phyloP scores from a whole-genome alignment of 208 protist genomes.

The Leishmania guyanensis region DNA sequence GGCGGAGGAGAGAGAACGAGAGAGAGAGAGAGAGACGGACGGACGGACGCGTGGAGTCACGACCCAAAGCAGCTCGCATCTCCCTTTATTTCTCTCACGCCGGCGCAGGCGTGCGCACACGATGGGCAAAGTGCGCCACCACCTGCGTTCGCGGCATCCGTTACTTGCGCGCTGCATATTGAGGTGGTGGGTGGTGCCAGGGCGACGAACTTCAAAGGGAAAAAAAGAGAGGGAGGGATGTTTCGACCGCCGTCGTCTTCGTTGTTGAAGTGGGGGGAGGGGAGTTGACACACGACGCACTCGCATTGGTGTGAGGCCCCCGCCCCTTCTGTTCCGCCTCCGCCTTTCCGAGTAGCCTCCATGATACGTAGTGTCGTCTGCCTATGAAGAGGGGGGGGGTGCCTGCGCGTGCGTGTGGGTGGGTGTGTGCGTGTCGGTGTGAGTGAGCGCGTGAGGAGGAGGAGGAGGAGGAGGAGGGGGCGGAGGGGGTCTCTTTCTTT shows the following conservation, averaged over 20 bases:
- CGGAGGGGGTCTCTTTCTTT: too few relatives aligned
- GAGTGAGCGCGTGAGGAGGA: not conserved
- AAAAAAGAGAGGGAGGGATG: not conserved
- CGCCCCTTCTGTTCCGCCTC: not conserved
- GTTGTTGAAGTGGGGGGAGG: not conserved
- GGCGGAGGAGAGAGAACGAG: not conserved
- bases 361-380: too few relatives aligned
- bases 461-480: not conserved
- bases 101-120: not conserved
- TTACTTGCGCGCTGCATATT: not conserved
- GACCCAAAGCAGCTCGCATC: not conserved
- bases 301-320: not conserved
- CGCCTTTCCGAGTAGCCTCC: not conserved
- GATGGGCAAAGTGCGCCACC: too few relatives aligned
- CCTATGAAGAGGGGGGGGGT: too few relatives aligned
- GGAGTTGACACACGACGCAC: not conserved
- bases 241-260: not conserved
- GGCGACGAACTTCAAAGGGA: not conserved
- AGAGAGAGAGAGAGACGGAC: not conserved
- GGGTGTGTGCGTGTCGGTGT: not conserved
- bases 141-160: too few relatives aligned
- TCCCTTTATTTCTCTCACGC: not conserved
- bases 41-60: not conserved
- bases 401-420: not conserved
- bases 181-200: not conserved